A percentile compares a stretch with the other conserved stretches of the same genome.
Evolutionary conservation across 225 moss, liverwort and hornwort species (phyloP).

Genomic region (Pleurozium schreberi): DNA sequence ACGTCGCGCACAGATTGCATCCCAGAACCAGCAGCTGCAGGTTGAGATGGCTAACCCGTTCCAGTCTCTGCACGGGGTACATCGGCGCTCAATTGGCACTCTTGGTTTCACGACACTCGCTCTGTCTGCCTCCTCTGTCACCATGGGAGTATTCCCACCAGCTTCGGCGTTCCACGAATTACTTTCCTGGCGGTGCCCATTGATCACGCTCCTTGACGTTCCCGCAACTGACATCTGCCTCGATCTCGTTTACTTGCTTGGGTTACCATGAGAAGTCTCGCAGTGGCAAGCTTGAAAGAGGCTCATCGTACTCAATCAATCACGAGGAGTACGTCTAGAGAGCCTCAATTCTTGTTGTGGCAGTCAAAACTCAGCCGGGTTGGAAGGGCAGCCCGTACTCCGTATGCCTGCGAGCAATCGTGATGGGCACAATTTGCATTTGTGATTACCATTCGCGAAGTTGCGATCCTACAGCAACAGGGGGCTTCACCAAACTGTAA

Average conservation of each 20-base stretch:
- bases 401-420: slow-evolving; percentile 9
- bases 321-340: not conserved
- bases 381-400: slow-evolving; percentile 12
- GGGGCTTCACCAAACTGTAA: not conserved
- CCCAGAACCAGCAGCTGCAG: slow-evolving; percentile 23
- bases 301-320: not conserved
- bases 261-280: not conserved
- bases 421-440: slow-evolving; percentile 13
- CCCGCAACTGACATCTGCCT: slow-evolving; percentile 23
- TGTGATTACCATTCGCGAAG: slow-evolving; percentile 5
- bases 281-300: not conserved
- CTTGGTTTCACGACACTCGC: not conserved
- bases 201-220: slow-evolving; percentile 1
- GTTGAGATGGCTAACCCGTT: slow-evolving; percentile 40
- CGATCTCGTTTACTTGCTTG: not conserved
- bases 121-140: slow-evolving; percentile 4
- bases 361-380: slow-evolving; percentile 1
- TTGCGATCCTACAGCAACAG: slow-evolving; percentile 1
- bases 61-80: slow-evolving; percentile 36
- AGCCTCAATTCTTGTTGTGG: slow-evolving; percentile 8
- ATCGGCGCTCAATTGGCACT: slow-evolving; percentile 40
- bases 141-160: not conserved
- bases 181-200: not conserved
- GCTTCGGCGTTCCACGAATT: not conserved
- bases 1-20: slow-evolving; percentile 41